A percentile compares a stretch with the other conserved stretches of the same genome.
These are phyloP conservation scores for Hypsizygus marmoreus DNA, from an alignment of 768 basidiomycete species.

Conservation along the genomic window DNA sequence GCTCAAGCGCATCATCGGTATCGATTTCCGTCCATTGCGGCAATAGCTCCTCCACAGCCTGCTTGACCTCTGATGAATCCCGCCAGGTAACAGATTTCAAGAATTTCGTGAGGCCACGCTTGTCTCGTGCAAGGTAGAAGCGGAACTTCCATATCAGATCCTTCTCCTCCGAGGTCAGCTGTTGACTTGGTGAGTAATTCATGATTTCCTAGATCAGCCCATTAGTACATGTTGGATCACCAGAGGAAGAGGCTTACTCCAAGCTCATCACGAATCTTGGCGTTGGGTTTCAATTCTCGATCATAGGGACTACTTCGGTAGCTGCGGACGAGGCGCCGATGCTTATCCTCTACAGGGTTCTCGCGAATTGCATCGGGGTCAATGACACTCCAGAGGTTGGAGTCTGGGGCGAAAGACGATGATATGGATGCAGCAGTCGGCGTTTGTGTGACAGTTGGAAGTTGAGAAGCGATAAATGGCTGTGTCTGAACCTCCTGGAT, in stretches of 20 bases:
- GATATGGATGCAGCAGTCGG: constrained; percentile 47
- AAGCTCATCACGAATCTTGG: constrained; percentile 91
- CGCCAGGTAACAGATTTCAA: constrained; percentile 97
- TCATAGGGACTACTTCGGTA: constrained; percentile 95
- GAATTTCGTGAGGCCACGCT: constrained; percentile 95
- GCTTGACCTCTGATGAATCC: constrained; percentile 94
- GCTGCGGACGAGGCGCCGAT: constrained; percentile 89
- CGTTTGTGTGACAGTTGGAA: constrained; percentile 44
- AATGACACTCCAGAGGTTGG: constrained; percentile 81
- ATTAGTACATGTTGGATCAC: background rate
- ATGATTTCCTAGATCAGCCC: constrained; percentile 71
- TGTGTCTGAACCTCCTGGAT: constrained; percentile 40
- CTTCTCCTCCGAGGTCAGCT: constrained; percentile 88
- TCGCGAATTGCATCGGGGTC: constrained; percentile 92
- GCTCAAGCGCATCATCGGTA: constrained; percentile 93
- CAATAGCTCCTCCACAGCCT: constrained; percentile 93
- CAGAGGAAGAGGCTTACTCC: constrained; percentile 53
- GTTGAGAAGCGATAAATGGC: constrained; percentile 40
- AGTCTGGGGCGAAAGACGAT: constrained; percentile 58
- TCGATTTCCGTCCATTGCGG: constrained; percentile 98
- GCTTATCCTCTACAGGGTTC: constrained; percentile 98
- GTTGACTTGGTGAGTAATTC: constrained; percentile 86
- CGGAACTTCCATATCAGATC: constrained; percentile 98
- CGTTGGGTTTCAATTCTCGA: constrained; percentile 94
- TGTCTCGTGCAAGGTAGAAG: constrained; percentile 93